These are phyloP conservation scores for Heracleum sosnowskyi DNA, from an alignment of 129 eudicot species.

Conservation along the genomic window DNA sequence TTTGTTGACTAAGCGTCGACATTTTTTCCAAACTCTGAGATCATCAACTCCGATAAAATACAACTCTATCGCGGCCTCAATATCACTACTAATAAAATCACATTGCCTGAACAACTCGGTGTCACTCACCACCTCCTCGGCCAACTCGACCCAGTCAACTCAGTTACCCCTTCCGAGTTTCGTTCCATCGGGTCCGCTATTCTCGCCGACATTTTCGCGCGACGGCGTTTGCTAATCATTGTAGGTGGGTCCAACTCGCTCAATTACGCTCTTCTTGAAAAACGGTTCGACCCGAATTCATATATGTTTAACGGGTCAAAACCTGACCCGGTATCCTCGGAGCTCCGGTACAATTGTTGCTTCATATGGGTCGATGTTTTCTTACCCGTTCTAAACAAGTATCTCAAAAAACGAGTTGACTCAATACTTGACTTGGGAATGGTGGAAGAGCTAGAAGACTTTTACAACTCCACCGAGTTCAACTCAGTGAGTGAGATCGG, in stretches of 20 bases:
- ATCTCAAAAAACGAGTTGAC: constrained; percentile 67
- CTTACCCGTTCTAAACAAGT: constrained; percentile 43
- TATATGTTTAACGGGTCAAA: constrained; percentile 40
- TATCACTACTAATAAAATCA: constrained; percentile 76
- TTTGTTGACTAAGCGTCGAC: constrained; percentile 52
- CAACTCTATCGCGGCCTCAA: constrained; percentile 59
- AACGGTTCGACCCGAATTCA: constrained; percentile 34
- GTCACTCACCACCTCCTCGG: constrained; percentile 74
- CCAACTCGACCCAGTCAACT: constrained; percentile 32
- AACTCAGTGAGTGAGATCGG: constrained; percentile 29
- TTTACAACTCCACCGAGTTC: constrained; percentile 25
- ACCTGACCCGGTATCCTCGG: constrained; percentile 27
- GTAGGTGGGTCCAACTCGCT: constrained; percentile 90
- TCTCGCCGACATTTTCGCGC: constrained; percentile 29
- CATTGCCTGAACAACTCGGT: constrained; percentile 35
- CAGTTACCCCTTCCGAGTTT: constrained; percentile 45
- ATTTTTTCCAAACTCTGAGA: constrained; percentile 33
- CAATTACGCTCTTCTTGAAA: constrained; percentile 48
- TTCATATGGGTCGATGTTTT: constrained; percentile 70
- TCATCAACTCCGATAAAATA: constrained; percentile 79
- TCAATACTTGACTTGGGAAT: constrained; percentile 81
- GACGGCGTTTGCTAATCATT: constrained; percentile 39
- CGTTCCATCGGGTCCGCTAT: constrained; percentile 28
- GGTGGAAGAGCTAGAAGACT: constrained; percentile 59
- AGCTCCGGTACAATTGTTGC: constrained; percentile 60